A percentile compares a stretch with the other conserved stretches of the same genome.
phyloP scores from a whole-genome alignment of 163 green algal species.

The Chlorella variabilis region DNA sequence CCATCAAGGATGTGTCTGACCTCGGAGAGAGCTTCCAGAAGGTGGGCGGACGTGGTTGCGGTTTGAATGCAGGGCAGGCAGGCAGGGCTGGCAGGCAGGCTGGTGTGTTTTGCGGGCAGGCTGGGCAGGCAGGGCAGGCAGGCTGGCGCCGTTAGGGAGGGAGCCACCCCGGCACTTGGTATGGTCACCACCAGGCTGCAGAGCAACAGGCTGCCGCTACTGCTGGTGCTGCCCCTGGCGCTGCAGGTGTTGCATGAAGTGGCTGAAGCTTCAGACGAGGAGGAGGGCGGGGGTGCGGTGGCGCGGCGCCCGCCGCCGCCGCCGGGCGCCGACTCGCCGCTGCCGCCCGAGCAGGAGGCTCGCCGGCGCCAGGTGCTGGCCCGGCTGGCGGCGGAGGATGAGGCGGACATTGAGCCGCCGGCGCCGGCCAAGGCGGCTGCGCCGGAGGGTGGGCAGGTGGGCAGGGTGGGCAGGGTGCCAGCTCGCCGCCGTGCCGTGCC shows the following conservation, averaged over 20 bases:
- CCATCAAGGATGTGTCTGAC: slow-evolving; percentile 35
- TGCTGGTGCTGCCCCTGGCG: too few species aligned
- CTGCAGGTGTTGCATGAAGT: slow-evolving; percentile 37
- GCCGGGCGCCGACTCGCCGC: not conserved
- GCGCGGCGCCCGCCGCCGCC: not conserved
- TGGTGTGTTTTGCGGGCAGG: too few species aligned
- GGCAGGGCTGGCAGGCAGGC: too few species aligned
- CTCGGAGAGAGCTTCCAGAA: slow-evolving; percentile 44
- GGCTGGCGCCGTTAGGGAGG: too few species aligned
- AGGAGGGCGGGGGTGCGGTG: not conserved
- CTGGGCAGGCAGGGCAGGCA: too few species aligned
- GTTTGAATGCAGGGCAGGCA: too few species aligned
- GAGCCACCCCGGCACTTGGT: too few species aligned
- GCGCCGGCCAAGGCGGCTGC: not conserved
- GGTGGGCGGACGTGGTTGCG: too few species aligned
- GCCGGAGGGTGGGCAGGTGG: not conserved
- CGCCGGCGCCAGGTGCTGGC: slow-evolving; percentile 33
- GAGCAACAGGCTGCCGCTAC: not conserved
- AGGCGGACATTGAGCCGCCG: not conserved
- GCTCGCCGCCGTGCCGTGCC: too few species aligned
- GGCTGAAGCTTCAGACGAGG: slow-evolving; percentile 21
- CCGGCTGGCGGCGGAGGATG: slow-evolving; percentile 27
- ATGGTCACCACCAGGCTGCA: too few species aligned
- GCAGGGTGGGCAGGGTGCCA: too few species aligned
- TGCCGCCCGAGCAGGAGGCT: slow-evolving; percentile 17